Evolutionary conservation across 768 basidiomycete species (phyloP).

Genomic region (Kwoniella dejecticola): DNA sequence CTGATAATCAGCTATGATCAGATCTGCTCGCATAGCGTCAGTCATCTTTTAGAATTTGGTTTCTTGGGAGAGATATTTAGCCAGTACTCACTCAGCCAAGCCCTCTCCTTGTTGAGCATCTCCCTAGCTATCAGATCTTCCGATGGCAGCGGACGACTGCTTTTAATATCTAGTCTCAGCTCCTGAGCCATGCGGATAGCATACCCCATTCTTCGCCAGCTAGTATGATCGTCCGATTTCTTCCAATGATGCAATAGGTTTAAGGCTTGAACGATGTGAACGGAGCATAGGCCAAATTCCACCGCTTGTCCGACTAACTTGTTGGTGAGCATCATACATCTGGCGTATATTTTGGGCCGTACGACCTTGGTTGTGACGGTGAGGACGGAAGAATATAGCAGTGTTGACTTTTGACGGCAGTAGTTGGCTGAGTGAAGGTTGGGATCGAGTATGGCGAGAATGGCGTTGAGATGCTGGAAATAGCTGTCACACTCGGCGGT

Average conservation of each 20-base stretch:
- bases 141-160: conserved; percentile 11
- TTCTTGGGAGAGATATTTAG: no score
- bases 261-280: conserved; percentile 19
- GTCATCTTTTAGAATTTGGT: no score
- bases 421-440: conserved; percentile 15
- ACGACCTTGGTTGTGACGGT: conserved; percentile 18
- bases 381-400: conserved; percentile 22
- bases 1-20: conserved; percentile 22
- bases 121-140: conserved; percentile 13
- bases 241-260: conserved; percentile 18
- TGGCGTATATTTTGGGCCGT: conserved; percentile 10
- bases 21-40: not conserved
- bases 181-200: conserved; percentile 20
- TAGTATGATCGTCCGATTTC: conserved; percentile 19
- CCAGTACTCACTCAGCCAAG: conserved; percentile 21
- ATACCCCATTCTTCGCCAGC: conserved; percentile 18
- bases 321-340: conserved; percentile 14
- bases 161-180: conserved; percentile 9
- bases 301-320: conserved; percentile 17
- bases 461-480: conserved; percentile 14
- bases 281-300: conserved; percentile 11
- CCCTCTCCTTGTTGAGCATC: conserved; percentile 13
- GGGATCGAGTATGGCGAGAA: conserved; percentile 17
- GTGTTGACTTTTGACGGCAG: conserved; percentile 10
- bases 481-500: no score